phyloP scores from a whole-genome alignment of 768 basidiomycete species.

The Rhodosporidiobolus sp. region DNA sequence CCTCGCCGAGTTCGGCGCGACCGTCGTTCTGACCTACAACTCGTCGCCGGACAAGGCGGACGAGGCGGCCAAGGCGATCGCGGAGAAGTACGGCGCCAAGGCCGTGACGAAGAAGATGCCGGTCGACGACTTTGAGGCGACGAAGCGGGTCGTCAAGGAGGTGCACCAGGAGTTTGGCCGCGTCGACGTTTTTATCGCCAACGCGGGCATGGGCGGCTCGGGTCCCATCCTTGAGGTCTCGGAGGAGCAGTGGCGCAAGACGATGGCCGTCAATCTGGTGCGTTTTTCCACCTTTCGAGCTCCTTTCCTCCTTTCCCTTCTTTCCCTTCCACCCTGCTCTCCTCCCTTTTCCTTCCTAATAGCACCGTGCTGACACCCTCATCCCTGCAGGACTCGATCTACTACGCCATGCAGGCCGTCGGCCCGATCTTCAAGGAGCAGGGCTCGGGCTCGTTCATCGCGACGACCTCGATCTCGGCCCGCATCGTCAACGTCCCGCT shows the following conservation, averaged over 20 bases:
- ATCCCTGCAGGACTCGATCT: slow-evolving; percentile 23
- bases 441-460: slow-evolving; percentile 41
- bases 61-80: slow-evolving; percentile 42
- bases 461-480: slow-evolving; percentile 41
- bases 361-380: too few relatives aligned
- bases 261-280: slow-evolving; percentile 22
- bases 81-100: slow-evolving; percentile 46
- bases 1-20: slow-evolving; percentile 41
- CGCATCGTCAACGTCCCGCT: slow-evolving; percentile 32
- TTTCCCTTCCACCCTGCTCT: too few relatives aligned
- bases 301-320: too few relatives aligned
- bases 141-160: slow-evolving; percentile 43
- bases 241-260: slow-evolving; percentile 32
- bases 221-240: slow-evolving; percentile 28
- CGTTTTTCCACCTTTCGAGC: too few relatives aligned
- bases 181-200: slow-evolving; percentile 47
- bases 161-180: slow-evolving; percentile 45
- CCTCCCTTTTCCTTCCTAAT: too few relatives aligned
- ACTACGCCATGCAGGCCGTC: slow-evolving; percentile 34
- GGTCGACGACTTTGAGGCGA: slow-evolving; percentile 41
- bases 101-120: slow-evolving; percentile 47
- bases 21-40: slow-evolving; percentile 46
- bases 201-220: slow-evolving; percentile 41
- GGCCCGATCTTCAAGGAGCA: slow-evolving; percentile 42
- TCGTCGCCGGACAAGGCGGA: slow-evolving; percentile 42